Conservation (phyloP, 345 rosid species). For the Kandelia obovata region DNA sequence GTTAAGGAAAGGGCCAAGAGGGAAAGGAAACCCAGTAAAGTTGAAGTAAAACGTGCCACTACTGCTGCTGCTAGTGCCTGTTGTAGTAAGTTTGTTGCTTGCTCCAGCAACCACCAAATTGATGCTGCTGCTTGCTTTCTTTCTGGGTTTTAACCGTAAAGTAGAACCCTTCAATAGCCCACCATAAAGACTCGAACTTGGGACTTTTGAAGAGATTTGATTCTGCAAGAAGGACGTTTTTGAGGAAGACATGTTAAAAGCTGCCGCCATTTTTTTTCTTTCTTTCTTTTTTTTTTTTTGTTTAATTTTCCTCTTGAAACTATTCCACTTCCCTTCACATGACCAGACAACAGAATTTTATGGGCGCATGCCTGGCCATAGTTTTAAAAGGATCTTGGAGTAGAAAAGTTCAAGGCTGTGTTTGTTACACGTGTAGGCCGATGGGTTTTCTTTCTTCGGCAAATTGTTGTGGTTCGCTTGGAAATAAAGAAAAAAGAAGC, state of each 20-base stretch:
- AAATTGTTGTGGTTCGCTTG: constrained; percentile 23
- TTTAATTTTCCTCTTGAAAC: neutral
- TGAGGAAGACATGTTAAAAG: constrained; percentile 54
- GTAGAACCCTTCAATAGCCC: constrained; percentile 41
- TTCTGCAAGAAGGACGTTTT: constrained; percentile 42
- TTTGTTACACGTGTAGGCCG: constrained; percentile 48
- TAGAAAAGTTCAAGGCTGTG: constrained; percentile 30
- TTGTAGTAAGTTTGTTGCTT: constrained; percentile 23
- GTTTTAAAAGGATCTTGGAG: constrained; percentile 2
- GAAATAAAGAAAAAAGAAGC: neutral
- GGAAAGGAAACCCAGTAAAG: constrained; percentile 92
- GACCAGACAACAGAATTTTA: neutral
- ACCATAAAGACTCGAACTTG: constrained; percentile 40
- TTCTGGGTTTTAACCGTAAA: constrained; percentile 39
- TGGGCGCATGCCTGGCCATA: neutral
- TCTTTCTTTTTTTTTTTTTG: neutral
- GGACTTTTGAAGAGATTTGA: constrained; percentile 35
- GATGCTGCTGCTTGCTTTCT: constrained; percentile 23
- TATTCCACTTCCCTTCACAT: neutral
- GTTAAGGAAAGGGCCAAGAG: constrained; percentile 95
- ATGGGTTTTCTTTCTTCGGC: constrained; percentile 20
- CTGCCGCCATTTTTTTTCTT: constrained; percentile 40
- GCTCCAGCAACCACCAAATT: constrained; percentile 54
- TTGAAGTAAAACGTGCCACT: constrained; percentile 70
- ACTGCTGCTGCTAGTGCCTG: constrained; percentile 18